Conservation (phyloP, 805 yeast species). For the Suhomyces sp. region DNA sequence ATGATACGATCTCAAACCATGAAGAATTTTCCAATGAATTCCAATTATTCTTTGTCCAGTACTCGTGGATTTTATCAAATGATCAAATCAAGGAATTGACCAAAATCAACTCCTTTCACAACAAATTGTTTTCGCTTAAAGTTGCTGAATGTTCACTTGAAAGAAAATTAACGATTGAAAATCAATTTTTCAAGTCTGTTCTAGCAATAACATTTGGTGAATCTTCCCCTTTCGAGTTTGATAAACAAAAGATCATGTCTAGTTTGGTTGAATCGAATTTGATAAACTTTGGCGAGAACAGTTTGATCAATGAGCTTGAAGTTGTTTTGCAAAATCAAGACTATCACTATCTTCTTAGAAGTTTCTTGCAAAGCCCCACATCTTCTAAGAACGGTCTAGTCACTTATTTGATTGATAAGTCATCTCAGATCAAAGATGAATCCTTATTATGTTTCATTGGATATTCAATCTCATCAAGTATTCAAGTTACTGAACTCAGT, state of each 20-base stretch:
- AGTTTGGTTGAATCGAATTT: slow-evolving; percentile 10
- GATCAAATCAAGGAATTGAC: slow-evolving; percentile 17
- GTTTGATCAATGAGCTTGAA: slow-evolving; percentile 7
- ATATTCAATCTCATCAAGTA: slow-evolving; percentile 13
- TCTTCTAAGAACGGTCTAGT: slow-evolving; percentile 6
- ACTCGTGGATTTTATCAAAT: slow-evolving; percentile 27
- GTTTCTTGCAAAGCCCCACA: slow-evolving; percentile 12
- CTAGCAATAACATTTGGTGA: neutral
- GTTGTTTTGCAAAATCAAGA: slow-evolving; percentile 6
- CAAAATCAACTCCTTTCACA: neutral
- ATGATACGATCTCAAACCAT: neutral
- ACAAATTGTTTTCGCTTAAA: slow-evolving; percentile 4
- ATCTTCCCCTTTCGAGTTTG: neutral
- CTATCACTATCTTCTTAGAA: slow-evolving; percentile 14
- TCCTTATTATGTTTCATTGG: slow-evolving; percentile 19
- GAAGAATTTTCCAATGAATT: slow-evolving; percentile 6
- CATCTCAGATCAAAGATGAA: slow-evolving; percentile 13
- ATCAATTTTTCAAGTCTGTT: slow-evolving; percentile 3
- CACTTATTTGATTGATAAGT: slow-evolving; percentile 11
- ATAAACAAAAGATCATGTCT: slow-evolving; percentile 7
- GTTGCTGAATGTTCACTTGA: slow-evolving; percentile 4
- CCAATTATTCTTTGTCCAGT: slow-evolving; percentile 19
- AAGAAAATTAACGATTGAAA: slow-evolving; percentile 1
- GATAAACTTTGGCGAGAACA: slow-evolving; percentile 8
- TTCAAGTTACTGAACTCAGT: neutral